Conservation (phyloP, 2,329 filamentous ascomycete genomes). For the Penicillium italicum region DNA sequence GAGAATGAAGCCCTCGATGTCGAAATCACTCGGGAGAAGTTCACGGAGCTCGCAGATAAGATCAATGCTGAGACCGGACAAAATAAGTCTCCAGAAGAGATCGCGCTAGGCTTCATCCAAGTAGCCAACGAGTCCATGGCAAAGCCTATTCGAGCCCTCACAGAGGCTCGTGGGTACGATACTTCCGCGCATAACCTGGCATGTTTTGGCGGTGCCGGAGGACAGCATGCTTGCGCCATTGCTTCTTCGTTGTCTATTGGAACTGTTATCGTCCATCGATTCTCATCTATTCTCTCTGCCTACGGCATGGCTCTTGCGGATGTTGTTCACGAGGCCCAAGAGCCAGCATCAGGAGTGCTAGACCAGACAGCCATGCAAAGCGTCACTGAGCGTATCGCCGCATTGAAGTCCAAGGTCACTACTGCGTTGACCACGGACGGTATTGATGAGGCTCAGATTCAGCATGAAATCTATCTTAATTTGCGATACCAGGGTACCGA, state of each 20-base stretch:
- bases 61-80: slow-evolving; percentile 65
- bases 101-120: slow-evolving; percentile 42
- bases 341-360: slow-evolving; percentile 52
- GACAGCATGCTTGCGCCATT: slow-evolving; percentile 91
- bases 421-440: slow-evolving; percentile 37
- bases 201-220: slow-evolving; percentile 87
- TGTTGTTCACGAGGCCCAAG: slow-evolving; percentile 83
- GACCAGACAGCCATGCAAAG: slow-evolving; percentile 15
- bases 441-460: slow-evolving; percentile 38
- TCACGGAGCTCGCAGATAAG: slow-evolving; percentile 69
- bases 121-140: slow-evolving; percentile 45
- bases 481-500: slow-evolving; percentile 52
- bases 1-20: slow-evolving; percentile 79
- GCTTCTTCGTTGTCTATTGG: slow-evolving; percentile 77
- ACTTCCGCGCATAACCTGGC: slow-evolving; percentile 83
- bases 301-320: slow-evolving; percentile 93
- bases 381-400: slow-evolving; percentile 38
- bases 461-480: slow-evolving; percentile 46
- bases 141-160: slow-evolving; percentile 81
- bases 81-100: slow-evolving; percentile 56
- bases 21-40: slow-evolving; percentile 57
- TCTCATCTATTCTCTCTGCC: slow-evolving; percentile 86
- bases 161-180: slow-evolving; percentile 87
- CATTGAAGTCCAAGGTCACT: slow-evolving; percentile 29
- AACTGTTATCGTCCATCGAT: slow-evolving; percentile 74